A percentile compares a stretch with the other conserved stretches of the same genome.
Conservation (phyloP, 805 yeast genomes). For the Priceomyces fermenticarens region DNA sequence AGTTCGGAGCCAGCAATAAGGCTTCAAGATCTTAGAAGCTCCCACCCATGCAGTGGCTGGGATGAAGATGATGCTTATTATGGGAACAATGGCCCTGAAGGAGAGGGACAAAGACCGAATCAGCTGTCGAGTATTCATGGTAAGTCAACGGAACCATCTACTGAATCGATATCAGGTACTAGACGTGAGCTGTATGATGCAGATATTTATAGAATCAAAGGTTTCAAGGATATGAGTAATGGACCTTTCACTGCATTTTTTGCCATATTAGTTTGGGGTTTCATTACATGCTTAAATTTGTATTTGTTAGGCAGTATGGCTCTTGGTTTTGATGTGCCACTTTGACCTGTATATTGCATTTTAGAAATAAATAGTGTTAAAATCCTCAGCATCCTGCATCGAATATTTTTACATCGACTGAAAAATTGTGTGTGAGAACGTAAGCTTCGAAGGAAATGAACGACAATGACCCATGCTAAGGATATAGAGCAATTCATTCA, state of each 20-base stretch:
- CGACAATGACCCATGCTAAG: constrained; percentile 4
- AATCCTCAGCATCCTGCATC: too few species aligned
- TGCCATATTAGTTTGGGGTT: constrained; percentile 65
- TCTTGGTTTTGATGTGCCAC: constrained; percentile 27
- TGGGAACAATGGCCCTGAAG: constrained; percentile 9
- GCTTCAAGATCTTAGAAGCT: constrained; percentile 36
- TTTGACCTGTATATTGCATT: constrained; percentile 9
- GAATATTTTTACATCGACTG: too few species aligned
- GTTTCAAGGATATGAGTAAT: constrained; percentile 67
- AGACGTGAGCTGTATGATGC: constrained; percentile 1
- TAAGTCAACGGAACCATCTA: background rate
- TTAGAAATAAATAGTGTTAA: background rate
- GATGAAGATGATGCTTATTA: constrained; percentile 30
- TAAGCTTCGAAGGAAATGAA: too few species aligned
- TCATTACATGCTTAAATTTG: constrained; percentile 67
- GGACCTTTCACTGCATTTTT: constrained; percentile 49
- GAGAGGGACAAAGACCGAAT: background rate
- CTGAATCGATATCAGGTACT: constrained; percentile 2
- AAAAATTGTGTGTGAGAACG: too few species aligned
- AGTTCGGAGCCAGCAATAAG: constrained; percentile 39
- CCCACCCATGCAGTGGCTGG: constrained; percentile 43
- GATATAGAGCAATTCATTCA: constrained; percentile 27
- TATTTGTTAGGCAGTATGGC: constrained; percentile 52
- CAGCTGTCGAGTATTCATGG: background rate
- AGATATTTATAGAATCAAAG: constrained; percentile 23